Conservation (phyloP, 805 yeast species). For the Barnettozyma vustinii region DNA sequence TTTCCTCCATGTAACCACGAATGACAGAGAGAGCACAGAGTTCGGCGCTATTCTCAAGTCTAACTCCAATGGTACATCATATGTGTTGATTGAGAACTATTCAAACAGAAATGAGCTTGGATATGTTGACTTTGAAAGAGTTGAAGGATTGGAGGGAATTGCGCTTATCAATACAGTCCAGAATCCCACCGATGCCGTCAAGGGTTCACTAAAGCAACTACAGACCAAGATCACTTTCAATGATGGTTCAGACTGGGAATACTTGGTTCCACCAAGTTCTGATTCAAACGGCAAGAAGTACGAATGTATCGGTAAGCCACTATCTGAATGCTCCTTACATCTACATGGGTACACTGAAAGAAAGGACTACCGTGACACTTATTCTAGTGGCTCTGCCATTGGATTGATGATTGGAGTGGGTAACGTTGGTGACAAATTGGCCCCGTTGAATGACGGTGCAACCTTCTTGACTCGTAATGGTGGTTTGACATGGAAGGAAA, state of each 20-base stretch:
- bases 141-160: slow-evolving; percentile 82
- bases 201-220: slow-evolving; percentile 48
- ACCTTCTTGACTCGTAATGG: slow-evolving; percentile 84
- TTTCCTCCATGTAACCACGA: slow-evolving; percentile 78
- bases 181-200: slow-evolving; percentile 41
- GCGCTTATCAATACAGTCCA: slow-evolving; percentile 64
- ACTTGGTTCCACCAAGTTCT: slow-evolving; percentile 58
- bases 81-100: slow-evolving; percentile 57
- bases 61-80: slow-evolving; percentile 86
- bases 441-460: slow-evolving; percentile 44
- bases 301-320: slow-evolving; percentile 43
- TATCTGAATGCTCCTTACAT: slow-evolving; percentile 70
- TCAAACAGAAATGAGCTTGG: slow-evolving; percentile 79
- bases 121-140: slow-evolving; percentile 82
- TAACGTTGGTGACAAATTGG: slow-evolving; percentile 68
- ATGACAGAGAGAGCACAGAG: slow-evolving; percentile 43
- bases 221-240: slow-evolving; percentile 75
- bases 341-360: slow-evolving; percentile 91
- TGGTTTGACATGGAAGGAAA: slow-evolving; percentile 82
- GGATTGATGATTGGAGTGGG: slow-evolving; percentile 88
- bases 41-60: slow-evolving; percentile 82
- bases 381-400: slow-evolving; percentile 80
- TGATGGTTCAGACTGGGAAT: slow-evolving; percentile 88
- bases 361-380: slow-evolving; percentile 75
- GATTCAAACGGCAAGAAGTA: slow-evolving; percentile 59